phyloP scores from a whole-genome alignment of 2,329 filamentous ascomycete species.

The Ceratocystis papillata region DNA sequence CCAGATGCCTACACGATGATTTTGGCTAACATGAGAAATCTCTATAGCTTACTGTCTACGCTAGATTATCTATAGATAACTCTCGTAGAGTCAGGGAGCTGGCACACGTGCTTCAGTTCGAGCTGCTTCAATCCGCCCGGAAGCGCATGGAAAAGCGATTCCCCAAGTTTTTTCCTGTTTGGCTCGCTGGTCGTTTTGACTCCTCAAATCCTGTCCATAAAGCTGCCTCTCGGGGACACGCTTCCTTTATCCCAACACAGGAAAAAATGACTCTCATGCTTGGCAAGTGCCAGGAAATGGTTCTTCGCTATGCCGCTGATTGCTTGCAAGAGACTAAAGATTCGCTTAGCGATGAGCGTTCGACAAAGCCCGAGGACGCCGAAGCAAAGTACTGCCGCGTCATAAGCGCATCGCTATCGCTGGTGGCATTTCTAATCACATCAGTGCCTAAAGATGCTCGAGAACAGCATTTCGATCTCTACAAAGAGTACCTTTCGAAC shows the following conservation, averaged over 20 bases:
- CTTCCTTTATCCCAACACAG: constrained; percentile 62
- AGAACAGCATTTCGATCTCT: constrained; percentile 49
- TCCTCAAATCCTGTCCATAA: constrained; percentile 65
- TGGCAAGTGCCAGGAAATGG: constrained; percentile 67
- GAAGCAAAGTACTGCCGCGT: constrained; percentile 78
- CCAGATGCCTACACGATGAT: background rate
- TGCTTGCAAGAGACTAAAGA: constrained; percentile 69
- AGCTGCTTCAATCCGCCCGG: constrained; percentile 51
- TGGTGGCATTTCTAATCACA: constrained; percentile 44
- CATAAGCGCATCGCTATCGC: constrained; percentile 43
- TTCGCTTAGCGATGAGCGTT: constrained; percentile 81
- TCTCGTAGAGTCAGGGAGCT: constrained; percentile 79
- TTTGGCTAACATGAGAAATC: background rate
- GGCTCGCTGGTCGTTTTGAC: constrained; percentile 84
- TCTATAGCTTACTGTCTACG: constrained; percentile 66
- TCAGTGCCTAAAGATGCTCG: constrained; percentile 41
- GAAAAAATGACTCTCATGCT: constrained; percentile 71
- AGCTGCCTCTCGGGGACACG: constrained; percentile 66
- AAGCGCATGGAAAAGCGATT: constrained; percentile 77
- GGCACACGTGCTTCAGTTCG: constrained; percentile 61
- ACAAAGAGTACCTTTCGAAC: constrained; percentile 56
- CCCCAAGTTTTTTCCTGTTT: constrained; percentile 69
- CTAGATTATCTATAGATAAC: constrained; percentile 81
- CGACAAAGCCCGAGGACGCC: constrained; percentile 72
- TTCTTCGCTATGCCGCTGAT: constrained; percentile 70